Percentiles rank a stretch among this genome's conserved stretches.
These are phyloP conservation scores for Astrothelium subdiscretum DNA, from an alignment of 495 filamentous ascomycete genomes.

Conservation along the genomic window DNA sequence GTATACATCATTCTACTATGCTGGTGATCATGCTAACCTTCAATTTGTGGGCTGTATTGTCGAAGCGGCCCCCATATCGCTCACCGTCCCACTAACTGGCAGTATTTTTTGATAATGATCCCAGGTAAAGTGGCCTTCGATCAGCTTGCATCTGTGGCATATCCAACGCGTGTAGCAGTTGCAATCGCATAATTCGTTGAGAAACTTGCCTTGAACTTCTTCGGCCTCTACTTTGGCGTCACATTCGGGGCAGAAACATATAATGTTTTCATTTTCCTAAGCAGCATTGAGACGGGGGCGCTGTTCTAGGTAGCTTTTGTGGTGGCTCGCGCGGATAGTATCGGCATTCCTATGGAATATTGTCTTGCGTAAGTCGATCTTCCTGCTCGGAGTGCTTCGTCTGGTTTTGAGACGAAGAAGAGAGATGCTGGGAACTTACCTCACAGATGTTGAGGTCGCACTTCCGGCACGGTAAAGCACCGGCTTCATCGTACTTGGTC, in stretches of 20 bases:
- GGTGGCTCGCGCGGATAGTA: conserved; percentile 2
- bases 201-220: background rate
- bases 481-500: conserved; percentile 8
- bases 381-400: too few relatives aligned
- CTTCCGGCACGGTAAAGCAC: conserved; percentile 4
- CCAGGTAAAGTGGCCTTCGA: background rate
- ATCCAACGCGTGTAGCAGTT: conserved; percentile 3
- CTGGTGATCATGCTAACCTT: too few relatives aligned
- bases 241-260: conserved; percentile 1
- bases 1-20: too few relatives aligned
- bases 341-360: conserved; percentile 7
- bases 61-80: background rate
- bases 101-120: background rate
- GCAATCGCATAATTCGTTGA: conserved; percentile 10
- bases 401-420: too few relatives aligned
- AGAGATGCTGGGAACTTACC: background rate
- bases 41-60: too few relatives aligned
- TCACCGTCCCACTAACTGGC: background rate
- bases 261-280: background rate
- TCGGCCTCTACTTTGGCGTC: background rate
- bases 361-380: background rate
- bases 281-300: conserved; percentile 3
- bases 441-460: conserved; percentile 9
- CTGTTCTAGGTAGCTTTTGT: background rate
- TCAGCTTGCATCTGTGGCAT: background rate